phyloP scores from a whole-genome alignment of 495 filamentous ascomycete genomes.

The Penicillium lividum region DNA sequence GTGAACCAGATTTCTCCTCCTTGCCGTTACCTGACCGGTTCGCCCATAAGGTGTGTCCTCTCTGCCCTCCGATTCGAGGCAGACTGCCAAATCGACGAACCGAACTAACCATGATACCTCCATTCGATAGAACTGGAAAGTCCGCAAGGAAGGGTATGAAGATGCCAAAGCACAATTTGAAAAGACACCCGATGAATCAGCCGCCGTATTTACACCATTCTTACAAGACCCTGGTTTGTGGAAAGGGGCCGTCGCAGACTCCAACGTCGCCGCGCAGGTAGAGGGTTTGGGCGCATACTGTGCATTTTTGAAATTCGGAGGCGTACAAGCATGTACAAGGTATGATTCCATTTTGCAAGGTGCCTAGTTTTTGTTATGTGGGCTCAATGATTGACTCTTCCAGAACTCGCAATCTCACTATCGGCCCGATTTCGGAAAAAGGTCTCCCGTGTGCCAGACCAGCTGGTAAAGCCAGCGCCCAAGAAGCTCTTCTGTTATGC shows the following conservation, averaged over 20 bases:
- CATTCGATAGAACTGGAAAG: conserved; percentile 84
- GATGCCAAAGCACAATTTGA: conserved; percentile 86
- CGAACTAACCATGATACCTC: conserved; percentile 22
- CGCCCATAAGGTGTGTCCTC: conserved; percentile 71
- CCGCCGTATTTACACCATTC: conserved; percentile 83
- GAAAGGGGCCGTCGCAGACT: conserved; percentile 92
- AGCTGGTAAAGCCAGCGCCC: conserved; percentile 79
- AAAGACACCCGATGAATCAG: conserved; percentile 80
- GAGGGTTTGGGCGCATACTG: conserved; percentile 87
- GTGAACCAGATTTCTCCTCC: conserved; percentile 80
- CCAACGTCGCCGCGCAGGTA: conserved; percentile 95
- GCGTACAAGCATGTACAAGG: conserved; percentile 74
- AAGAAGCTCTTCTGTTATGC: conserved; percentile 86
- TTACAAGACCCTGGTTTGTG: conserved; percentile 80
- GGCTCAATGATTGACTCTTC: conserved; percentile 10
- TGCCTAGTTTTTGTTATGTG: background rate
- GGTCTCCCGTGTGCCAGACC: conserved; percentile 84
- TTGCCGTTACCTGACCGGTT: conserved; percentile 82
- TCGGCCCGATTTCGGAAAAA: conserved; percentile 85
- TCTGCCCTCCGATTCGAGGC: background rate
- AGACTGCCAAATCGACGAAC: background rate
- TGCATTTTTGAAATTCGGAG: conserved; percentile 86
- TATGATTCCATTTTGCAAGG: conserved; percentile 29
- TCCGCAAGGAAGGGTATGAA: conserved; percentile 92
- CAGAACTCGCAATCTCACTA: conserved; percentile 72